Conservation (phyloP, 768 basidiomycete genomes). For the Suillus clintonianus region DNA sequence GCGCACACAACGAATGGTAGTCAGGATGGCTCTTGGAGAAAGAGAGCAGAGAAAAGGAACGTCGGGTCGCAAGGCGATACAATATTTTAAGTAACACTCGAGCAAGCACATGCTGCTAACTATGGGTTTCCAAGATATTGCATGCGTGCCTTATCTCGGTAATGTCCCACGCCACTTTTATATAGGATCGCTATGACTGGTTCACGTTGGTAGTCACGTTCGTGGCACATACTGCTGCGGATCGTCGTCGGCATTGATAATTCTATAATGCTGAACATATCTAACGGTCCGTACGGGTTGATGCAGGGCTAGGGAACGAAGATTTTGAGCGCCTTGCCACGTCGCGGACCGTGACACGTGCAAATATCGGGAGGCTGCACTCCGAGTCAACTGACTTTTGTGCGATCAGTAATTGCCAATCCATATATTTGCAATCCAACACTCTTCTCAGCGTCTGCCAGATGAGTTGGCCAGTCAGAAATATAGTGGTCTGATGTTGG, state of each 20-base stretch:
- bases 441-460: not conserved
- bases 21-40: not conserved
- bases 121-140: not conserved
- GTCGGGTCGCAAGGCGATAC: not conserved
- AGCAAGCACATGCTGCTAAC: not conserved
- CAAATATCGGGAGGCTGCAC: not conserved
- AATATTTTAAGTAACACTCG: not conserved
- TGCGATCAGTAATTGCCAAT: not conserved
- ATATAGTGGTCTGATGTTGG: not conserved
- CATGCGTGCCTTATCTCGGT: conserved; percentile 13
- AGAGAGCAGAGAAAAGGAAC: not conserved
- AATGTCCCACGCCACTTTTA: conserved; percentile 11
- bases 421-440: not conserved
- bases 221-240: not conserved
- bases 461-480: not conserved
- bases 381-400: not conserved
- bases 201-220: too few species aligned
- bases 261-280: not conserved
- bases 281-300: not conserved
- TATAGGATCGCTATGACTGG: not conserved
- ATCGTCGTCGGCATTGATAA: not conserved
- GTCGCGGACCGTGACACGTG: not conserved
- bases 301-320: not conserved
- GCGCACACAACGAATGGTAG: not conserved
- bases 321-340: not conserved